These are phyloP conservation scores for Spathaspora arborariae DNA, from an alignment of 805 yeast species.

Conservation along the genomic window DNA sequence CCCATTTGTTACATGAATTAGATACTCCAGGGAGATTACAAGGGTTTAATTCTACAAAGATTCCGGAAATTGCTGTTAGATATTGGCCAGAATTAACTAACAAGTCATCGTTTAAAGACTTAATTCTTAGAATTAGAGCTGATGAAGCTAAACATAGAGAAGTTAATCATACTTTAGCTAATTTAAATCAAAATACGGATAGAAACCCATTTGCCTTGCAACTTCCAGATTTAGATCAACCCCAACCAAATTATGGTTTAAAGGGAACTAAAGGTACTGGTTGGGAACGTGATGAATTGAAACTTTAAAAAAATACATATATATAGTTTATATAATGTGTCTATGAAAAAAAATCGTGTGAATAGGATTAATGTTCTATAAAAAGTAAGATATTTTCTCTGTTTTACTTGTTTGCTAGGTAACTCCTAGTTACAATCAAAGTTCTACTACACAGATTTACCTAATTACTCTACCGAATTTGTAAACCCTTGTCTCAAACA, in stretches of 20 bases:
- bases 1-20: conserved; percentile 54
- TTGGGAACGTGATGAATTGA: conserved; percentile 40
- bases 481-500: too few relatives aligned
- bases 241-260: conserved; percentile 39
- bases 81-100: conserved; percentile 58
- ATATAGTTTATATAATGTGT: background rate
- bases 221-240: conserved; percentile 28
- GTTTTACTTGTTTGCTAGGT: too few relatives aligned
- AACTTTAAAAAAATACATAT: conserved; percentile 9
- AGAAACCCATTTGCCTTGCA: conserved; percentile 64
- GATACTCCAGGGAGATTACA: conserved; percentile 48
- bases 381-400: too few relatives aligned
- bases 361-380: background rate
- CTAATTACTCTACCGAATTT: too few relatives aligned
- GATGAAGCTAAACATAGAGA: conserved; percentile 80
- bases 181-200: conserved; percentile 49
- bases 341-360: too few relatives aligned
- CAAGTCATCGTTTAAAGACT: conserved; percentile 52
- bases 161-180: conserved; percentile 74
- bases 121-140: conserved; percentile 61
- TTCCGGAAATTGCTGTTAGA: conserved; percentile 58
- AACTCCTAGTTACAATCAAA: too few relatives aligned
- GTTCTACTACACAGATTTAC: too few relatives aligned
- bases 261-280: conserved; percentile 29
- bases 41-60: conserved; percentile 38